A percentile compares a stretch with the other conserved stretches of the same genome.
These are phyloP conservation scores for Diaporthe longicolla DNA, from an alignment of 2,329 filamentous ascomycete genomes.

Conservation along the genomic window DNA sequence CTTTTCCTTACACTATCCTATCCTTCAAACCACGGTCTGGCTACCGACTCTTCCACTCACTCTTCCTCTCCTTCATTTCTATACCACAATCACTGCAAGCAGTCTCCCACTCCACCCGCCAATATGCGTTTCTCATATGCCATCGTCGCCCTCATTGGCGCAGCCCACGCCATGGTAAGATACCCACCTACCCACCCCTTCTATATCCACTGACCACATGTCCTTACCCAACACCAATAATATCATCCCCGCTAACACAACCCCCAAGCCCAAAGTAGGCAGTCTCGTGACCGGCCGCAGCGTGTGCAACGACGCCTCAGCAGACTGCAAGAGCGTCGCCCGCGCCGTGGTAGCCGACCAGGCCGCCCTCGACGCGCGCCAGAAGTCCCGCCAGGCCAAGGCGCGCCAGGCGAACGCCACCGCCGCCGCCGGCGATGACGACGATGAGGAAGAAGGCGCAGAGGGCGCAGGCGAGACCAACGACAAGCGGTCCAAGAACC, in stretches of 20 bases:
- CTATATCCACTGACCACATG: neutral
- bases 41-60: slow-evolving; percentile 31
- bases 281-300: slow-evolving; percentile 8
- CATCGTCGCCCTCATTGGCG: slow-evolving; percentile 28
- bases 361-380: slow-evolving; percentile 12
- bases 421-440: too few relatives aligned
- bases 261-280: slow-evolving; percentile 2
- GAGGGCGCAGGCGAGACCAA: neutral
- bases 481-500: slow-evolving; percentile 12
- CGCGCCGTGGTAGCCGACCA: slow-evolving; percentile 11
- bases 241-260: neutral
- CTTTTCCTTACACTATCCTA: neutral
- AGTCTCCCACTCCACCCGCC: slow-evolving; percentile 2
- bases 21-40: slow-evolving; percentile 21
- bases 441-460: too few relatives aligned
- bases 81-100: slow-evolving; percentile 12
- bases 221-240: neutral
- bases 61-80: slow-evolving; percentile 2
- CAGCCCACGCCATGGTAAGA: slow-evolving; percentile 37
- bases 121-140: slow-evolving; percentile 41
- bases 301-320: slow-evolving; percentile 5
- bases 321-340: slow-evolving; percentile 17
- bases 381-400: neutral
- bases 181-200: neutral
- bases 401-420: neutral